phyloP scores from a whole-genome alignment of 495 filamentous ascomycete genomes.

The Glonium stellatum region DNA sequence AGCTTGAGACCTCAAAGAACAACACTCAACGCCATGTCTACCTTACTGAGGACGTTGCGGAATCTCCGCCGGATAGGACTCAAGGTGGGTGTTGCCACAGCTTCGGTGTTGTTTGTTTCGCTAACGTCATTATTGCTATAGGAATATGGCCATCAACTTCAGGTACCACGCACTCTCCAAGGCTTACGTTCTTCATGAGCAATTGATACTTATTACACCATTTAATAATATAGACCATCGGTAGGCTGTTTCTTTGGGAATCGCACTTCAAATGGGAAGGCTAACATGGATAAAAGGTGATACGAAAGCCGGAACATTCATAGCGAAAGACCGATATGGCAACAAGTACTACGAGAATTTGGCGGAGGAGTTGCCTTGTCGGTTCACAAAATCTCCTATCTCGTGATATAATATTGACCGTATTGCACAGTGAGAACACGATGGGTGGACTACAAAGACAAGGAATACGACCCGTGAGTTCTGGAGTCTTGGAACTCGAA shows the following conservation, averaged over 20 bases:
- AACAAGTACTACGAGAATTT: conserved; percentile 98
- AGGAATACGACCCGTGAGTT: conserved; percentile 74
- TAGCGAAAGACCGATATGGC: conserved; percentile 81
- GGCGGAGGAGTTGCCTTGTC: conserved; percentile 84
- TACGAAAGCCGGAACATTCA: conserved; percentile 86
- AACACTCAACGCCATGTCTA: conserved; percentile 67
- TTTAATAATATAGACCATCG: conserved; percentile 53
- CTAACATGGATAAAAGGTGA: conserved; percentile 55
- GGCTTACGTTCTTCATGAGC: neutral
- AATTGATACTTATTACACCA: conserved; percentile 8
- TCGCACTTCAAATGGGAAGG: neutral
- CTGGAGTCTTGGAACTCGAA: conserved; percentile 27
- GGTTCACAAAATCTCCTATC: neutral
- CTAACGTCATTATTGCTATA: conserved; percentile 41
- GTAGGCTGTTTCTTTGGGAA: conserved; percentile 33
- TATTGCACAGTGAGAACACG: conserved; percentile 70
- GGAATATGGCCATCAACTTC: conserved; percentile 88
- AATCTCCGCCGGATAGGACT: conserved; percentile 82
- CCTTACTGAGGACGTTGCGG: conserved; percentile 72
- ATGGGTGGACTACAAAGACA: conserved; percentile 93
- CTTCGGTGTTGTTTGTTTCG: conserved; percentile 12
- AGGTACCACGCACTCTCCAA: conserved; percentile 49
- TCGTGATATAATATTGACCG: conserved; percentile 9
- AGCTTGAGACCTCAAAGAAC: neutral
- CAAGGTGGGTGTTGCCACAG: conserved; percentile 51